Evolutionary conservation across 2,329 filamentous ascomycete genomes (phyloP).

Genomic region (Aspergillus spinulosporus): DNA sequence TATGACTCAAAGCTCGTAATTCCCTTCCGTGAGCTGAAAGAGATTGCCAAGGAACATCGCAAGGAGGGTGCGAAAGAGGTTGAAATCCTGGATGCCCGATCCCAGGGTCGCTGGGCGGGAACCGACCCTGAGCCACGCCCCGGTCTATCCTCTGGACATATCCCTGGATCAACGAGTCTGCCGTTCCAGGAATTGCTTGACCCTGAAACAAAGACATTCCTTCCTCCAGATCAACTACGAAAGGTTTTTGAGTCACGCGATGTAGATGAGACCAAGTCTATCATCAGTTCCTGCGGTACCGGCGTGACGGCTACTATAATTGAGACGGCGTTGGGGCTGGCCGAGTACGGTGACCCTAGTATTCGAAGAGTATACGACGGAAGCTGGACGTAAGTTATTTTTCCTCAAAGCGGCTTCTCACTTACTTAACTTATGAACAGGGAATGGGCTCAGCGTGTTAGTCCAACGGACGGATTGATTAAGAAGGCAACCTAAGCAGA

Average conservation of each 20-base stretch:
- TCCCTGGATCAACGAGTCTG: slow-evolving; percentile 82
- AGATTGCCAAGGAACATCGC: slow-evolving; percentile 71
- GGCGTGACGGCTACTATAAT: slow-evolving; percentile 91
- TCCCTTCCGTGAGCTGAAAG: slow-evolving; percentile 77
- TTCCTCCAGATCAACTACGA: slow-evolving; percentile 69
- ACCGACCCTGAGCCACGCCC: slow-evolving; percentile 81
- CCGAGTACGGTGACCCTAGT: slow-evolving; percentile 67
- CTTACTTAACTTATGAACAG: slow-evolving; percentile 27
- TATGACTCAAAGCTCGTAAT: slow-evolving; percentile 67
- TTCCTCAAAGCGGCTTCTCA: not conserved
- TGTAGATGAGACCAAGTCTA: slow-evolving; percentile 73
- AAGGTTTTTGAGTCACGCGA: slow-evolving; percentile 78
- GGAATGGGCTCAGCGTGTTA: slow-evolving; percentile 54
- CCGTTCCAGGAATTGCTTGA: slow-evolving; percentile 80
- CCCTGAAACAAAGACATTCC: slow-evolving; percentile 75
- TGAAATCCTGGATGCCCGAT: slow-evolving; percentile 86
- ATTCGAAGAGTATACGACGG: slow-evolving; percentile 85
- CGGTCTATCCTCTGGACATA: slow-evolving; percentile 84
- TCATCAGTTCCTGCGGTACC: slow-evolving; percentile 87
- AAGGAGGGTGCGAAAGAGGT: slow-evolving; percentile 81
- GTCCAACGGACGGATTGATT: slow-evolving; percentile 48
- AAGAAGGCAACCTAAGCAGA: slow-evolving; percentile 33
- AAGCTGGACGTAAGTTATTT: slow-evolving; percentile 83
- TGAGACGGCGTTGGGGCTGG: slow-evolving; percentile 79
- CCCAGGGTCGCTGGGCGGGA: slow-evolving; percentile 76